Evolutionary conservation across 2,329 filamentous ascomycete species (phyloP).

Genomic region (Aspergillus spinulosporus): DNA sequence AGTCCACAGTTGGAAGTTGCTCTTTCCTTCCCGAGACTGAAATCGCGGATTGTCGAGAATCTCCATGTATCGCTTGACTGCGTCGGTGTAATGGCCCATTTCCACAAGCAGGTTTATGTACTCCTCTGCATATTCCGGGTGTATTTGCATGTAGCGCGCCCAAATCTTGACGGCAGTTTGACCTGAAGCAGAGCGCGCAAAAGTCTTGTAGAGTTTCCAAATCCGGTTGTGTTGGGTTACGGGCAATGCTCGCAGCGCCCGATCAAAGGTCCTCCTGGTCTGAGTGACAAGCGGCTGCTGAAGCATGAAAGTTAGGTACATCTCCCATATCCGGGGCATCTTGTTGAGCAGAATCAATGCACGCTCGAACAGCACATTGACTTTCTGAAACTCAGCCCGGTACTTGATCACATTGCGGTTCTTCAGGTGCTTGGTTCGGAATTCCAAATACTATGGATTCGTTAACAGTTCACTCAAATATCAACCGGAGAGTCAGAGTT

Average conservation of each 20-base stretch:
- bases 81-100: constrained; percentile 83
- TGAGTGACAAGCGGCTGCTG: constrained; percentile 88
- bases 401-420: constrained; percentile 81
- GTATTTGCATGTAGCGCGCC: constrained; percentile 94
- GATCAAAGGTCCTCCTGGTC: constrained; percentile 85
- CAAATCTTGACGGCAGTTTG: constrained; percentile 90
- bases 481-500: constrained; percentile 18
- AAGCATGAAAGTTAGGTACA: constrained; percentile 89
- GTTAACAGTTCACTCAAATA: constrained; percentile 13
- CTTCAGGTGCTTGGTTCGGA: constrained; percentile 77
- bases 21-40: constrained; percentile 88
- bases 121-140: constrained; percentile 92
- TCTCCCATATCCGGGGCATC: constrained; percentile 98
- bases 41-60: constrained; percentile 89
- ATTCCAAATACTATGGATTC: constrained; percentile 70
- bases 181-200: constrained; percentile 86
- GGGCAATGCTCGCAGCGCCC: constrained; percentile 84
- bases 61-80: constrained; percentile 85
- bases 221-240: constrained; percentile 94
- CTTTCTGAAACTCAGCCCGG: constrained; percentile 80
- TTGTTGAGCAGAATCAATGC: constrained; percentile 94
- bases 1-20: constrained; percentile 94
- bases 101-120: constrained; percentile 87
- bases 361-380: constrained; percentile 91
- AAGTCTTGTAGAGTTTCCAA: constrained; percentile 87